Conservation (phyloP, 805 yeast species). For the Kazachstania taianensis region DNA sequence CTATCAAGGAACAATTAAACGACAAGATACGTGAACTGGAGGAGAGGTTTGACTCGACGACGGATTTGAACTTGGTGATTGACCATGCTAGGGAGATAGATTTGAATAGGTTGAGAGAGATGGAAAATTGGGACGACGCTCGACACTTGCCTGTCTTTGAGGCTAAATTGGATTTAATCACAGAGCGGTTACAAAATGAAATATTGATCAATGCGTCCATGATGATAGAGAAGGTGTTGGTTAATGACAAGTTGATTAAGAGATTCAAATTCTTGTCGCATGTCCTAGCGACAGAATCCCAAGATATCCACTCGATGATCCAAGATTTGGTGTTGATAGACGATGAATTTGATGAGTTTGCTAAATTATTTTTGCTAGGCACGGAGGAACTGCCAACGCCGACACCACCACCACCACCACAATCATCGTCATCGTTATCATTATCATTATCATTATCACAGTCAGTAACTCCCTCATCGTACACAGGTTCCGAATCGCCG, state of each 20-base stretch:
- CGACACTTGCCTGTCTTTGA: slow-evolving; percentile 36
- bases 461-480: too few relatives aligned
- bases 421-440: too few relatives aligned
- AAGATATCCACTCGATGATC: slow-evolving; percentile 17
- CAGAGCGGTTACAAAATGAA: slow-evolving; percentile 42
- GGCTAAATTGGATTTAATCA: slow-evolving; percentile 33
- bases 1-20: slow-evolving; percentile 24
- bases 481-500: too few relatives aligned
- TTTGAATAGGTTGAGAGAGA: slow-evolving; percentile 38
- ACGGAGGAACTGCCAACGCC: not conserved
- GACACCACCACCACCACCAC: not conserved
- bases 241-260: slow-evolving; percentile 19
- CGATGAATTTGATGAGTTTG: slow-evolving; percentile 30
- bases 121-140: slow-evolving; percentile 44
- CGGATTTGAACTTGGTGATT: slow-evolving; percentile 40
- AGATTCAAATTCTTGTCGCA: slow-evolving; percentile 19
- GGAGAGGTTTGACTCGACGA: slow-evolving; percentile 37
- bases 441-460: too few relatives aligned
- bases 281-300: slow-evolving; percentile 12
- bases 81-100: slow-evolving; percentile 37
- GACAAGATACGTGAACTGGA: slow-evolving; percentile 47
- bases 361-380: slow-evolving; percentile 8
- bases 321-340: slow-evolving; percentile 28
- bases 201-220: slow-evolving; percentile 46
- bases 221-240: slow-evolving; percentile 40